Conservation (phyloP, 805 yeast genomes). For the Ascoidea tarda region DNA sequence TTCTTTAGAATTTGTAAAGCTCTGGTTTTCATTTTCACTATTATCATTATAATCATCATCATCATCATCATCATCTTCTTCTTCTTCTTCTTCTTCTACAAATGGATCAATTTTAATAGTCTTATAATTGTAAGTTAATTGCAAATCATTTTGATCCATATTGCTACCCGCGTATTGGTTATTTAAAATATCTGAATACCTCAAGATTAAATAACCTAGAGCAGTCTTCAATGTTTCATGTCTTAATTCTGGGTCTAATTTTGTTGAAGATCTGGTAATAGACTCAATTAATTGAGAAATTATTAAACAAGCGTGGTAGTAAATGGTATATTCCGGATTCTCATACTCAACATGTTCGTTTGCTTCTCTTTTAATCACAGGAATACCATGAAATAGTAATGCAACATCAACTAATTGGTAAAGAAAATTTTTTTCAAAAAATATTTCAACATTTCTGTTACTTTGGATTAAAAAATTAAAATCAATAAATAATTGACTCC, state of each 20-base stretch:
- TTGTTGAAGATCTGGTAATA: constrained; percentile 30
- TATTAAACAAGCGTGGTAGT: constrained; percentile 33
- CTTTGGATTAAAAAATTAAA: constrained; percentile 65
- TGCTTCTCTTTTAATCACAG: constrained; percentile 61
- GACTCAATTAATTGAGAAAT: constrained; percentile 47
- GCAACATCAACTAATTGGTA: constrained; percentile 52
- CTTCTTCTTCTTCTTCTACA: neutral
- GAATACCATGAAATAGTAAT: constrained; percentile 62
- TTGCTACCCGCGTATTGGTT: neutral
- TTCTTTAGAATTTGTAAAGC: no score
- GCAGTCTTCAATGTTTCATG: neutral
- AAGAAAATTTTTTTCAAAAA: constrained; percentile 31
- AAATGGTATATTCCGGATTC: constrained; percentile 52
- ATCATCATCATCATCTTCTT: no score
- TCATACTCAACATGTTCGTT: constrained; percentile 84
- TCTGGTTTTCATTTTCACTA: neutral
- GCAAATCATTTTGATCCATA: neutral
- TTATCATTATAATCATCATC: neutral
- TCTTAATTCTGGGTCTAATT: constrained; percentile 5
- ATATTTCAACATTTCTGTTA: constrained; percentile 36
- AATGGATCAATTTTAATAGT: neutral
- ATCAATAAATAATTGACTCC: constrained; percentile 72
- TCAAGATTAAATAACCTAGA: no score
- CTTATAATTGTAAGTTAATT: no score
- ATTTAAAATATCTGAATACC: neutral